Base-by-base conservation (phyloP, 2,329 filamentous ascomycete species). In the Exophiala oligosperma region DNA sequence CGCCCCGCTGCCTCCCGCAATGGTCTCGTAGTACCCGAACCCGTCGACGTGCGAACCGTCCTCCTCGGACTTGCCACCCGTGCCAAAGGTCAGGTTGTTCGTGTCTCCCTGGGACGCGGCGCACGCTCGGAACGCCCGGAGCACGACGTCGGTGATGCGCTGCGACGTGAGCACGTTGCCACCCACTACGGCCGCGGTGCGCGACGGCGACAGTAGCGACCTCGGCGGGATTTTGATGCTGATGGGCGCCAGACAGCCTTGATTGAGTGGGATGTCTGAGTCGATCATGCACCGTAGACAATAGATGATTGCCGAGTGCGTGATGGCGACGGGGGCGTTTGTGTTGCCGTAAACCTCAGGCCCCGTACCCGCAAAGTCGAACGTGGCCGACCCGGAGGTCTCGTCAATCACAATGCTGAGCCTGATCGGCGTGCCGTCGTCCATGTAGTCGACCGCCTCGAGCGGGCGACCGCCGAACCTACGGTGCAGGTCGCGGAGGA, bases 11-110 rank as follows among this genome's bases (percentile, higher is more conserved):
- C 90, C 90, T 40, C 90, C 90, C 0, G 88, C 87, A 62, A 94
- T 92, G 4, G 90, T 93, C 73, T 94, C 90, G 71, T 89, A 89
- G 69, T 92, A 92, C 0, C 89, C 89, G 67, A 91, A 91, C 0
- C 88, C 61, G 24, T 59, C 38, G 32, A 59, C 56, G 8, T 53
- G 53, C 11, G 28, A 44, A 6, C 47, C 49, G 21, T 51, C 29
- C 17, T 28, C 56, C 14, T 54, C 38, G 4, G 43, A 54, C 21
- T 37, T 54, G 23, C 59, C 64, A n/a, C 65, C 63, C 3, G 40
- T 56, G 29, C 68, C 68, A 40, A 71, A 70, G 21, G 67, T 68
- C 3, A 71, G 54, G 49, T 66, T 69, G 58, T 71, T 71, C 56
- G 66, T 65, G 43, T 64, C 65, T 0, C 69, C 69, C 32, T 71